These are phyloP conservation scores for Beauveria bassiana DNA, from an alignment of 2,329 filamentous ascomycete species.

Conservation along the genomic window DNA sequence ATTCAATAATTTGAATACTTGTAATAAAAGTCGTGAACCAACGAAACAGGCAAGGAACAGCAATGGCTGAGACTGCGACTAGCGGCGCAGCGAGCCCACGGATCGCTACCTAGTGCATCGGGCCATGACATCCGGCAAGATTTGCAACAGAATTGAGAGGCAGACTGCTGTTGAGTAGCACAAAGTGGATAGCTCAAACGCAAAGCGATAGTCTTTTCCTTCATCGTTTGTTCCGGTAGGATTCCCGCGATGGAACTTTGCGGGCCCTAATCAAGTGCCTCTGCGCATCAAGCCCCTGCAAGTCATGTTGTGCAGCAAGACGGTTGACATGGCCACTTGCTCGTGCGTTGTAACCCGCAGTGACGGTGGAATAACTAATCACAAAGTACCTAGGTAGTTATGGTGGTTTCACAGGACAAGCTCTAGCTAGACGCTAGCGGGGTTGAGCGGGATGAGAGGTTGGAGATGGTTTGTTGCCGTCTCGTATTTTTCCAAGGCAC, in stretches of 20 bases:
- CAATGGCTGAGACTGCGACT: background rate
- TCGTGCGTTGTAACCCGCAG: background rate
- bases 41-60: background rate
- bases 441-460: background rate
- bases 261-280: no score
- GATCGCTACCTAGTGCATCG: background rate
- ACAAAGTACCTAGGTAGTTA: background rate
- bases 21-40: no score
- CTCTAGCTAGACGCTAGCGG: background rate
- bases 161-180: no score
- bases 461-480: background rate
- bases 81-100: background rate
- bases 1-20: no score
- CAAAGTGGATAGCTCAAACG: no score
- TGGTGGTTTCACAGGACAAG: background rate
- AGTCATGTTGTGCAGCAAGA: no score
- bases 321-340: background rate
- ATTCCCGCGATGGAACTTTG: no score
- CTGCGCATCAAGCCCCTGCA: no score
- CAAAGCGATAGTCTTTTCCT: no score
- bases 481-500: slow-evolving; percentile 12
- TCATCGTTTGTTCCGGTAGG: no score
- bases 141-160: no score
- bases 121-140: background rate
- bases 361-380: background rate